A percentile compares a stretch with the other conserved stretches of the same genome.
These are phyloP conservation scores for Capsicum rhomboideum DNA, from an alignment of 257 asterid species.

Conservation along the genomic window DNA sequence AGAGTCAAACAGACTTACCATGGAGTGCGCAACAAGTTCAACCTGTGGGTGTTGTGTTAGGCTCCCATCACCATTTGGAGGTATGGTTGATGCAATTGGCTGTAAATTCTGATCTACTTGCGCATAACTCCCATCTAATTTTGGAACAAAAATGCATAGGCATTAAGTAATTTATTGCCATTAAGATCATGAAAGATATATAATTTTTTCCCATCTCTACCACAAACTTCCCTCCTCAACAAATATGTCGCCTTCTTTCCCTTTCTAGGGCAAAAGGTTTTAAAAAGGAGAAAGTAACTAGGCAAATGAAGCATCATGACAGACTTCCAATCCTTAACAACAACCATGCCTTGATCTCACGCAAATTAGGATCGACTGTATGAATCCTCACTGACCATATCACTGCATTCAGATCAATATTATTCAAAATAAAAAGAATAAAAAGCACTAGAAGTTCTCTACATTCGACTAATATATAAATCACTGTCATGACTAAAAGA, in stretches of 20 bases:
- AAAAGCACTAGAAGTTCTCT: background rate
- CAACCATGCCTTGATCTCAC: background rate
- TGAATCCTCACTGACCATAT: background rate
- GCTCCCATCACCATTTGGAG: constrained; percentile 35
- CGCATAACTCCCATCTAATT: constrained; percentile 34
- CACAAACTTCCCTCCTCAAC: background rate
- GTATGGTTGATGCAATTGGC: constrained; percentile 34
- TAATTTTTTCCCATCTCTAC: background rate
- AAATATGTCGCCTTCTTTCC: background rate
- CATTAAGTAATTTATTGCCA: background rate
- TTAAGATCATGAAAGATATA: background rate
- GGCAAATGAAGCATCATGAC: background rate
- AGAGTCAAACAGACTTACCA: constrained; percentile 35
- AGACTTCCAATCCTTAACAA: background rate
- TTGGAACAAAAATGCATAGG: constrained; percentile 14
- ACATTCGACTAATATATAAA: background rate
- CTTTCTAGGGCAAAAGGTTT: background rate
- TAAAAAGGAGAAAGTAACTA: background rate
- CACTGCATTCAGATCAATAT: background rate
- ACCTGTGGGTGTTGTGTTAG: constrained; percentile 42
- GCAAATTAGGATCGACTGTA: background rate
- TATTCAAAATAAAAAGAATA: background rate
- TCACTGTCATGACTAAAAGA: background rate
- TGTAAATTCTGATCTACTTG: constrained; percentile 25
- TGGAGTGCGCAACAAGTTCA: constrained; percentile 61